phyloP scores from a whole-genome alignment of 768 basidiomycete species.

The Podaxis sp. region DNA sequence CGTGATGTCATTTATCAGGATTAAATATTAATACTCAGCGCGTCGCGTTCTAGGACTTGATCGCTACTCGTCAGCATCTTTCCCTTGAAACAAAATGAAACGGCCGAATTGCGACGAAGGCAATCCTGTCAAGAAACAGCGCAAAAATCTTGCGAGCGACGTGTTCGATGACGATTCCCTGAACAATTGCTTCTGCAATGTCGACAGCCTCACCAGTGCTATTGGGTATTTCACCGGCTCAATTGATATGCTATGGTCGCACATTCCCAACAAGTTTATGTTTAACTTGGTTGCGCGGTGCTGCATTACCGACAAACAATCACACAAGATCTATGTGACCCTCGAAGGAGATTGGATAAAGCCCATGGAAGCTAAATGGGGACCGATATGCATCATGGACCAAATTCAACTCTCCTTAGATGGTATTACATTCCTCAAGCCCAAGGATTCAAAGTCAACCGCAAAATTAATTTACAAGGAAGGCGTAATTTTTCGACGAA shows the following conservation, averaged over 20 bases:
- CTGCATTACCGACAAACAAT: not conserved
- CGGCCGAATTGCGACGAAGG: conserved; percentile 6
- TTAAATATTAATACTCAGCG: not conserved
- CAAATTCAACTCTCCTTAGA: conserved; percentile 11
- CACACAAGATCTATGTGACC: conserved; percentile 5
- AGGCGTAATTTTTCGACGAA: conserved; percentile 16
- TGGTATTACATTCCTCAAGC: not conserved
- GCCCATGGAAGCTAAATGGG: not conserved
- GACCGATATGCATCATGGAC: conserved; percentile 3
- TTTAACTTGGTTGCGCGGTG: not conserved
- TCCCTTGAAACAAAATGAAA: conserved; percentile 2
- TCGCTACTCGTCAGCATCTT: not conserved
- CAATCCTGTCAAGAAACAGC: not conserved
- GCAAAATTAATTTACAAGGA: conserved; percentile 22
- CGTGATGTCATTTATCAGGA: not conserved
- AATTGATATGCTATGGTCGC: conserved; percentile 7
- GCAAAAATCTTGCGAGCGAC: conserved; percentile 7
- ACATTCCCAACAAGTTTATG: conserved; percentile 4
- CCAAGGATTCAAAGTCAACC: not conserved
- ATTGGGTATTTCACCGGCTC: conserved; percentile 9
- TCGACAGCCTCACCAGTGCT: not conserved
- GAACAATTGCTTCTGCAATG: conserved; percentile 15
- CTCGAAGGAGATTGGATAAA: conserved; percentile 13
- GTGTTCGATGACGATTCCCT: conserved; percentile 8
- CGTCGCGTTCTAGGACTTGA: not conserved